A percentile compares a stretch with the other conserved stretches of the same genome.
These are phyloP conservation scores for Monosporascus sp. DNA, from an alignment of 2,329 filamentous ascomycete species.

Conservation along the genomic window DNA sequence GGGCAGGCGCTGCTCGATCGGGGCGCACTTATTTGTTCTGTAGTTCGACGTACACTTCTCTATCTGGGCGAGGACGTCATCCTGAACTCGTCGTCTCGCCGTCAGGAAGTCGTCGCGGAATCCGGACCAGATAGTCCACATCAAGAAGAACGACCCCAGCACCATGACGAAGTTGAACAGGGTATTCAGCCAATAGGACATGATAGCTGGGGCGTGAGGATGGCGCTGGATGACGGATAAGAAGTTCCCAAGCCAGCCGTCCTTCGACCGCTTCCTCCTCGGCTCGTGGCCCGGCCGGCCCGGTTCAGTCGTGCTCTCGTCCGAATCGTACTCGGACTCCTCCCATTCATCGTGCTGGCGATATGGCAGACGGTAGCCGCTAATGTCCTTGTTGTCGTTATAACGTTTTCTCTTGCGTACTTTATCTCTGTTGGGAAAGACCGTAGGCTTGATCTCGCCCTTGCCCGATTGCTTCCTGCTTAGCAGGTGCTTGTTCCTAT, in stretches of 20 bases:
- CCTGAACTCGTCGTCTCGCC: conserved; percentile 63
- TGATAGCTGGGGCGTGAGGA: conserved; percentile 53
- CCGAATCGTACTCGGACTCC: conserved; percentile 46
- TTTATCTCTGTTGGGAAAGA: conserved; percentile 35
- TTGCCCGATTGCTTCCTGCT: conserved; percentile 49
- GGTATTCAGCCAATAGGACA: conserved; percentile 55
- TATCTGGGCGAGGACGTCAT: conserved; percentile 67
- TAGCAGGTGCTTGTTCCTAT: conserved; percentile 35
- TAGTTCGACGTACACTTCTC: conserved; percentile 69
- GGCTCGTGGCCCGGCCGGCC: conserved; percentile 13
- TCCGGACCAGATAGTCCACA: conserved; percentile 52
- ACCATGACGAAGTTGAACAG: conserved; percentile 57
- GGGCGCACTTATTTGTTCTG: conserved; percentile 68
- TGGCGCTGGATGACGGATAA: conserved; percentile 51
- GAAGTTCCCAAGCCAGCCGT: conserved; percentile 37
- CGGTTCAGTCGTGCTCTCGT: conserved; percentile 33
- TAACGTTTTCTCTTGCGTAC: conserved; percentile 51
- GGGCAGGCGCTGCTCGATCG: conserved; percentile 57
- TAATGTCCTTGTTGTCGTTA: conserved; percentile 46
- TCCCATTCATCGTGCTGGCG: conserved; percentile 38
- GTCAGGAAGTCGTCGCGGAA: conserved; percentile 71
- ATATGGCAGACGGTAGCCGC: conserved; percentile 39
- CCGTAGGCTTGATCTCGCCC: conserved; percentile 53
- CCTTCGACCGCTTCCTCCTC: conserved; percentile 23
- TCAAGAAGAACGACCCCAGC: conserved; percentile 36